Base-by-base conservation (phyloP, 2,329 filamentous ascomycete genomes). In the Celoporthe dispersa region DNA sequence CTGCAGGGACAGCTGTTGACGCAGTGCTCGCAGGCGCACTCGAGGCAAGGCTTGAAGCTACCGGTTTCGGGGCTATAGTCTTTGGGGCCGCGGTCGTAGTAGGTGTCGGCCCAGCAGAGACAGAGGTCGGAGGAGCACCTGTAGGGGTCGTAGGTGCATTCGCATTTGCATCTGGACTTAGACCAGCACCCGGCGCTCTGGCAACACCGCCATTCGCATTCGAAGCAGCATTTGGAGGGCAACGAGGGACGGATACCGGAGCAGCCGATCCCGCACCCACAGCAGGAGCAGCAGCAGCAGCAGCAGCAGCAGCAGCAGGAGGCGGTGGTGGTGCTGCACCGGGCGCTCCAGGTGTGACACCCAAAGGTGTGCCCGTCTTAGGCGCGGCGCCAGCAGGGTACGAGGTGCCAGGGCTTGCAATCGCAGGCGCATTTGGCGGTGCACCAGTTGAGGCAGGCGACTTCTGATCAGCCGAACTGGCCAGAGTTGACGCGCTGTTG, bases 1-100 rank as follows among this genome's bases (percentile, higher is more conserved):
- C 70, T 16, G 68, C 31, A 33, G 53, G 35, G 8, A 35, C 51
- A 67, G 60, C 39, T 28, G 33, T 53, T n/a, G 14, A 37, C 5
- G 19, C 33, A 31, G 67, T 44, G 1, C 4, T 31, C 25, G 25
- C 67, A 64, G 68, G 25, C 14, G 2, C 64, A 44, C 14, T 64
- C 39, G 25, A 14, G 9, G 25, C 37, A 28, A 16, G 16, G 28
- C 7, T 33, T 35, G 25, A 16, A 5, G 31, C 44, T 41, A 22
- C 51, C 28, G 64, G 44, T 22, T 35, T 61, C 12, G 48, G 22
- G 51, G 62, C 39, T 44, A 19, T 66, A 25, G 35, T n/a, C 14
- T 48, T 28, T 31, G 51, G 37, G 39, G 66, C 12, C 12, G 39
- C 35, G 28, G 63, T 51, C 8, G 57, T 16, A 12, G 39, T 22